These are phyloP conservation scores for Mycena olivaceomarginata DNA, from an alignment of 768 basidiomycete genomes.

Conservation along the genomic window DNA sequence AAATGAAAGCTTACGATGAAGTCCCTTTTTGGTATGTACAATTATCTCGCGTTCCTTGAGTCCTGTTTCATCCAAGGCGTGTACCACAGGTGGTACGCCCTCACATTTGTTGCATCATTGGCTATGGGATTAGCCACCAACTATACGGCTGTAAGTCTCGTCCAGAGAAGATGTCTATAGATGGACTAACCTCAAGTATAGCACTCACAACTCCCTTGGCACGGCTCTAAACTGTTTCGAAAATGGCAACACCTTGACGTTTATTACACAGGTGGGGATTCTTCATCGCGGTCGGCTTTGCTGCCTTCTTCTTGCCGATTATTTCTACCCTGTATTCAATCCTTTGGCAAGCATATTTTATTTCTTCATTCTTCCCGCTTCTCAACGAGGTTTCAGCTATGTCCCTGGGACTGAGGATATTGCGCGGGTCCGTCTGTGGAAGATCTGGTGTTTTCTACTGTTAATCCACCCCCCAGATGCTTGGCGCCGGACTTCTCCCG, in stretches of 20 bases:
- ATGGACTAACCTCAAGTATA: slow-evolving; percentile 6
- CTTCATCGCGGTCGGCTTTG: slow-evolving; percentile 71
- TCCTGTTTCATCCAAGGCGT: slow-evolving; percentile 50
- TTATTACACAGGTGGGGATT: slow-evolving; percentile 64
- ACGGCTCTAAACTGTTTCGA: neutral
- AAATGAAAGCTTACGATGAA: slow-evolving; percentile 67
- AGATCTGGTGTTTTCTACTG: neutral
- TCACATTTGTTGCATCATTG: slow-evolving; percentile 64
- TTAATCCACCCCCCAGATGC: slow-evolving; percentile 60
- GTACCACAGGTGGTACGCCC: slow-evolving; percentile 69
- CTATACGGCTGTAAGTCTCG: slow-evolving; percentile 62
- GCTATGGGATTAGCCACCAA: slow-evolving; percentile 72
- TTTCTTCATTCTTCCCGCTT: slow-evolving; percentile 4
- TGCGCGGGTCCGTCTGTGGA: slow-evolving; percentile 49
- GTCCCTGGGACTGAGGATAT: slow-evolving; percentile 51
- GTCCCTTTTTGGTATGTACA: slow-evolving; percentile 42
- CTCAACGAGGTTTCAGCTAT: slow-evolving; percentile 21
- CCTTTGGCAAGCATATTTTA: slow-evolving; percentile 56
- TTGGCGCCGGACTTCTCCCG: slow-evolving; percentile 68
- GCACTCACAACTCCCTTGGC: slow-evolving; percentile 47
- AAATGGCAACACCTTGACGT: neutral
- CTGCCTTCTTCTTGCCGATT: slow-evolving; percentile 70
- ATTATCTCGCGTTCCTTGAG: slow-evolving; percentile 42
- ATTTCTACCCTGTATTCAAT: slow-evolving; percentile 73
- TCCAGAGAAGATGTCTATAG: neutral